Base-by-base conservation (phyloP, 2,329 filamentous ascomycete genomes). In the Verticillium albo-atrum region DNA sequence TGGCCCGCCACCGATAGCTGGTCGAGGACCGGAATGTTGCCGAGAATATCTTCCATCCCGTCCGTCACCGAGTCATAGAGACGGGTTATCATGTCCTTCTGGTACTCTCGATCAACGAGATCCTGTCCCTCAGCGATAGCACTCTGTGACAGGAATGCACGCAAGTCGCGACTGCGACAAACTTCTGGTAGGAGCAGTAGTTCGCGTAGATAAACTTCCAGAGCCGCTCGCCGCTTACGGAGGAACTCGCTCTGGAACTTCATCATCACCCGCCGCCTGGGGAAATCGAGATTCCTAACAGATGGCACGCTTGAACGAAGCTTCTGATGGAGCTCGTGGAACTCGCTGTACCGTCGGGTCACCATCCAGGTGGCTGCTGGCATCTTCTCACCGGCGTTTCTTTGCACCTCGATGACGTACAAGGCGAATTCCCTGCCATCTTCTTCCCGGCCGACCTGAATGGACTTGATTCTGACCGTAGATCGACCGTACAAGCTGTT, bases 1-100 rank as follows among this genome's bases (percentile, higher is more conserved):
- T 98, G 94, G 0, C 94, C 94, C 6, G 95, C 93, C 2, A 92
- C 84, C 0, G 93, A 97, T 6, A 99, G 84, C 71, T 98, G 95
- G 68, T 99, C 95, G 30, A 99, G 82, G 0, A 97, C 93, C 1
- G 95, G 92, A 51, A 98, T 94, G 70, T 97, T 98, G 59, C 95
- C 95, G 3, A 99, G 79, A 58, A 99, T 96, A 67, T 99, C 95
- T 71, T 99, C 95, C 89, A 99, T 96, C 34, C 96, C 95, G 70
- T 99, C 95, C 1, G 94, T 91, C 25, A 99, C 94, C 0, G 94
- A 98, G 71, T 96, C 96, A 76, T 98, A 99, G 54, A 99, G 87
- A 4, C 95, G 88, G 1, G 91, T 92, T 64, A 99, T 95, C 72
- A 99, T 93, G 71, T 98, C 91, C 71, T 84, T 89, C 73, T 90